These are phyloP conservation scores for Hygrocybe punicea DNA, from an alignment of 768 basidiomycete species.

Conservation along the genomic window DNA sequence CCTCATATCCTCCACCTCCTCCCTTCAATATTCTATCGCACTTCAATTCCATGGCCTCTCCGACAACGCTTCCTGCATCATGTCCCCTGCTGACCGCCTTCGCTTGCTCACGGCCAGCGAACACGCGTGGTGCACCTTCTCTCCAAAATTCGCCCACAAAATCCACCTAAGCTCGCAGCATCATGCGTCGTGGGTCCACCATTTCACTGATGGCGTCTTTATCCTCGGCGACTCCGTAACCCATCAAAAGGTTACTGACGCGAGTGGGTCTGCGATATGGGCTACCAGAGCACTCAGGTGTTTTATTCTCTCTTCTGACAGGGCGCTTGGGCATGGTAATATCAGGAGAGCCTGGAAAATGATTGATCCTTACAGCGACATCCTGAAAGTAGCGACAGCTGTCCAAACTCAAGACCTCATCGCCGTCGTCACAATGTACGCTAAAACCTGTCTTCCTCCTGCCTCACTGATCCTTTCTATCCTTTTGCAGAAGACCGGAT, in stretches of 20 bases:
- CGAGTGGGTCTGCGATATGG: too few relatives aligned
- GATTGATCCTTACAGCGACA: constrained; percentile 18
- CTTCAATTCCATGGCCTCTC: constrained; percentile 23
- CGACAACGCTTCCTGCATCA: constrained; percentile 28
- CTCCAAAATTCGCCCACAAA: constrained; percentile 22
- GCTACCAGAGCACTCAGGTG: too few relatives aligned
- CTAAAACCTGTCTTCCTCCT: constrained; percentile 6
- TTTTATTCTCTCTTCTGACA: too few relatives aligned
- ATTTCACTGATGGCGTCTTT: too few relatives aligned
- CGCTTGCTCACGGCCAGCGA: constrained; percentile 11
- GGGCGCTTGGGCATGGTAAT: too few relatives aligned
- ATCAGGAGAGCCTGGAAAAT: too few relatives aligned
- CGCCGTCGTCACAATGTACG: constrained; percentile 40
- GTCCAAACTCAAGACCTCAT: constrained; percentile 46
- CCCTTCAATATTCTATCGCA: constrained; percentile 14
- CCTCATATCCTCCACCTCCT: constrained; percentile 16
- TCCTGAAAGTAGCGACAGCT: constrained; percentile 45
- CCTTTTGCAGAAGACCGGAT: not conserved
- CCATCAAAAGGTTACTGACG: too few relatives aligned
- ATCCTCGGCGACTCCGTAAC: too few relatives aligned
- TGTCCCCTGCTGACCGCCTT: constrained; percentile 27
- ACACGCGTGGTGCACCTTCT: constrained; percentile 30
- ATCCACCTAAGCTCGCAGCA: constrained; percentile 17
- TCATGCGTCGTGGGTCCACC: constrained; percentile 30
- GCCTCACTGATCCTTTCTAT: not conserved